Evolutionary conservation across 129 eudicot species (phyloP), one percentile per base, ranked within the genome.

Genomic region (Centrapalus pauciflorus): DNA sequence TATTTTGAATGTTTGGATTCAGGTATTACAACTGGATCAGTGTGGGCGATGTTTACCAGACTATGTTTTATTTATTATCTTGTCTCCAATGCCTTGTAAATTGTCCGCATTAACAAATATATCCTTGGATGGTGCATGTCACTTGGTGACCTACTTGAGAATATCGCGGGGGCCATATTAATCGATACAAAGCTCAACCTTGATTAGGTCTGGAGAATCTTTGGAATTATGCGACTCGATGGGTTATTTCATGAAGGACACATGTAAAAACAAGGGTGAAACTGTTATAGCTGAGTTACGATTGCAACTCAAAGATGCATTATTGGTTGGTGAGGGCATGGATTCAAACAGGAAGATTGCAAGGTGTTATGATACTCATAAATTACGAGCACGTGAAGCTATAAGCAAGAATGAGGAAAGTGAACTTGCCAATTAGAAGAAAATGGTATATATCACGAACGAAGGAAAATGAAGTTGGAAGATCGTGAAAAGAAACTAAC

Each of bases 1-100:
- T 40, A 17, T 55, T 26, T 52, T 55, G 58, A 5, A 24, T 73
- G 24, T 55, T 49, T 73, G 59, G 0, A 50, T 59, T 46, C 68
- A 89, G 99, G 95, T 89, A 73, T 77, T 93, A 27, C 99, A 88
- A 72, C 87, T 89, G 72, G 99, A 93, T 64, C 95, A 71, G 56
- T 80, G 99, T 62, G 99, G 99, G 48, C 54, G 83, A 32, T 93
- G 96, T 79, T 46, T 93, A 71, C 87, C 95, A 9, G 99, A 89
- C 75, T 86, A 80, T 66, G 67, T 70, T 51, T 63, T 93, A 35
- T 62, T 32, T 29, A 19, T 71, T 21, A 76, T 89, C 13, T 80
- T 92, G 75, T 77, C 82, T 50, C 63, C 70, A 21, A 70, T 77
- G 24, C 78, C 87, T 16, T 67, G 72, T 65, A 38, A 76, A 17